Evolutionary conservation across 2,329 filamentous ascomycete genomes (phyloP).

Genomic region (Aspergillus hiratsukae): DNA sequence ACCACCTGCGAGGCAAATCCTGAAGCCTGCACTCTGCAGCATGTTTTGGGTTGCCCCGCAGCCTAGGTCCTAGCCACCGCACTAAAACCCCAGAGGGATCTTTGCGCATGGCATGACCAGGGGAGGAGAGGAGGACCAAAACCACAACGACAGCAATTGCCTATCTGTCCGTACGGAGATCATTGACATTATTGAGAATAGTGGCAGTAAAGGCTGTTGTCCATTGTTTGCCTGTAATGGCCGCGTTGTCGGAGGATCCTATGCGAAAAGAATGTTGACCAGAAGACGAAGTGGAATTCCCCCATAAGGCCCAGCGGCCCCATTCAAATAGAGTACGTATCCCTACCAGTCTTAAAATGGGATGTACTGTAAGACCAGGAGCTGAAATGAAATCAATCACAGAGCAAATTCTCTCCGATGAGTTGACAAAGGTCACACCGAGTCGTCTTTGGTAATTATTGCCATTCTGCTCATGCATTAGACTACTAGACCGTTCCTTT

Average conservation of each 20-base stretch:
- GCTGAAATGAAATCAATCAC: not conserved
- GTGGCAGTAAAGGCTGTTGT: not conserved
- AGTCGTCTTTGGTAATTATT: not conserved
- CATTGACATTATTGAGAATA: not conserved
- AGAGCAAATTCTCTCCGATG: not conserved
- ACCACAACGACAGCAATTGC: not conserved
- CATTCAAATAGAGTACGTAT: not conserved
- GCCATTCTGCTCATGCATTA: not conserved
- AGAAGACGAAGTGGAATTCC: not conserved
- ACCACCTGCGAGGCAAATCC: not conserved
- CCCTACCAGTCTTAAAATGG: not conserved
- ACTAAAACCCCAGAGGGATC: not conserved
- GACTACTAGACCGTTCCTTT: not conserved
- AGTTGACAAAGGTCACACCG: not conserved
- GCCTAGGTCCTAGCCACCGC: not conserved
- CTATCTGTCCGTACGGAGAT: not conserved
- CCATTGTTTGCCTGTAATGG: not conserved
- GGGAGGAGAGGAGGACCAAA: not conserved
- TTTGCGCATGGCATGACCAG: not conserved
- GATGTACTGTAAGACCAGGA: no score
- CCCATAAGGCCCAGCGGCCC: not conserved
- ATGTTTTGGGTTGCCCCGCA: not conserved
- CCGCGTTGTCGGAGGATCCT: not conserved
- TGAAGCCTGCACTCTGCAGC: not conserved
- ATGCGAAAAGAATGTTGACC: not conserved